These are phyloP conservation scores for Rhizodiscina lignyota DNA, from an alignment of 495 filamentous ascomycete species.

Conservation along the genomic window DNA sequence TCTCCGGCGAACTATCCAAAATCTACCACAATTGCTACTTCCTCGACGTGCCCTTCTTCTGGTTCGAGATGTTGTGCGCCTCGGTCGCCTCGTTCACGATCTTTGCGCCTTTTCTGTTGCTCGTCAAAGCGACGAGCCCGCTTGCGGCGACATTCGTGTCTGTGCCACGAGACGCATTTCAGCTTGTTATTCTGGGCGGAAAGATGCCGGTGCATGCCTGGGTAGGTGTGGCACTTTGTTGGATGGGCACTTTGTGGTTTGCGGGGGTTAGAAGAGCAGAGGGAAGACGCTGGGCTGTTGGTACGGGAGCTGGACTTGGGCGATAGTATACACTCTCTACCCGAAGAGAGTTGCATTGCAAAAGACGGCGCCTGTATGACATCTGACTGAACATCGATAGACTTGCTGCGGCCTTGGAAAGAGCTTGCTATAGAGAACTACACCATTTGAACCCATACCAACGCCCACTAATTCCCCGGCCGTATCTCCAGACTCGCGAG, in stretches of 20 bases:
- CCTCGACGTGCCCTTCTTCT: constrained; percentile 33
- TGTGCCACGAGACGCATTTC: constrained; percentile 22
- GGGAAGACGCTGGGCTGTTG: no score
- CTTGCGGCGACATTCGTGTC: constrained; percentile 25
- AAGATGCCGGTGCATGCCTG: constrained; percentile 21
- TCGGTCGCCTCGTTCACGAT: constrained; percentile 23
- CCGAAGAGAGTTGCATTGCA: no score
- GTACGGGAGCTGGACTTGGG: no score
- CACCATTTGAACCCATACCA: no score
- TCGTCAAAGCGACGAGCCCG: constrained; percentile 26
- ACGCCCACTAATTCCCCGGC: no score
- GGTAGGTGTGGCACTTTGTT: constrained; percentile 30
- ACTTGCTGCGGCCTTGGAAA: no score
- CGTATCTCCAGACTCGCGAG: no score
- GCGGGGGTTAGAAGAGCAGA: constrained; percentile 25
- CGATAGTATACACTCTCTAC: no score
- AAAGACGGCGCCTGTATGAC: no score
- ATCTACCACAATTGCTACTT: constrained; percentile 33
- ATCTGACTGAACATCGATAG: no score
- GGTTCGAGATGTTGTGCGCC: constrained; percentile 23
- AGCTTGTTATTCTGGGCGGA: constrained; percentile 21
- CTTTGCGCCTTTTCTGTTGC: constrained; percentile 22
- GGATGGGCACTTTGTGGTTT: constrained; percentile 31
- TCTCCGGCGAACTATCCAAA: constrained; percentile 28
- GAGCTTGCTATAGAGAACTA: no score